These are phyloP conservation scores for Vitis hybrid DNA, from an alignment of 177 flowering plant species.

Conservation along the genomic window DNA sequence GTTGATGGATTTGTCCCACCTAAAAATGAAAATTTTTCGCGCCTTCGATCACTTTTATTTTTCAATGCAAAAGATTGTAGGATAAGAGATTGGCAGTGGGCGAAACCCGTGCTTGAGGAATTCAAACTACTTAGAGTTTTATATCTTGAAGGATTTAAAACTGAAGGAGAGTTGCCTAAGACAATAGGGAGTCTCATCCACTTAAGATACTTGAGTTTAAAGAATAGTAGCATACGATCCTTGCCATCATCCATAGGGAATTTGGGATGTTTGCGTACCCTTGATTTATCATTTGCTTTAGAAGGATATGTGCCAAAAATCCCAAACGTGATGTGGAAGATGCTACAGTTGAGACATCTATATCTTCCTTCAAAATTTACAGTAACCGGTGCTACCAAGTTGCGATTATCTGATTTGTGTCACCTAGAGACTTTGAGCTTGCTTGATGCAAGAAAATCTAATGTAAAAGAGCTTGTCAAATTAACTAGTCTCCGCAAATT, in stretches of 20 bases:
- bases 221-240: not conserved
- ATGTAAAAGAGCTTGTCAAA: not conserved
- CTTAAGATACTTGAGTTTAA: conserved; percentile 27
- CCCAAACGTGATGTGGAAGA: conserved; percentile 17
- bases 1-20: too few relatives aligned
- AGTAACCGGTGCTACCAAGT: not conserved
- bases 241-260: conserved; percentile 23
- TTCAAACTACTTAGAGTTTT: conserved; percentile 23
- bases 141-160: not conserved
- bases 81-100: too few relatives aligned
- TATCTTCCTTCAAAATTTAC: not conserved
- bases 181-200: conserved; percentile 21
- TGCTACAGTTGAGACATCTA: conserved; percentile 21
- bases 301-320: not conserved
- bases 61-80: not conserved
- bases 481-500: conserved; percentile 15
- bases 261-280: conserved; percentile 14
- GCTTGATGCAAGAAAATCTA: conserved; percentile 1
- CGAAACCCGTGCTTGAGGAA: not conserved
- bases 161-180: conserved; percentile 9
- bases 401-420: conserved; percentile 2
- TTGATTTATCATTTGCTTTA: conserved; percentile 4
- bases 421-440: conserved; percentile 5
- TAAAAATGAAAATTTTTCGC: not conserved
- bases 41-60: conserved; percentile 17